These are phyloP conservation scores for Puccinia horiana DNA, from an alignment of 1,284 basidiomycete species.

Conservation along the genomic window DNA sequence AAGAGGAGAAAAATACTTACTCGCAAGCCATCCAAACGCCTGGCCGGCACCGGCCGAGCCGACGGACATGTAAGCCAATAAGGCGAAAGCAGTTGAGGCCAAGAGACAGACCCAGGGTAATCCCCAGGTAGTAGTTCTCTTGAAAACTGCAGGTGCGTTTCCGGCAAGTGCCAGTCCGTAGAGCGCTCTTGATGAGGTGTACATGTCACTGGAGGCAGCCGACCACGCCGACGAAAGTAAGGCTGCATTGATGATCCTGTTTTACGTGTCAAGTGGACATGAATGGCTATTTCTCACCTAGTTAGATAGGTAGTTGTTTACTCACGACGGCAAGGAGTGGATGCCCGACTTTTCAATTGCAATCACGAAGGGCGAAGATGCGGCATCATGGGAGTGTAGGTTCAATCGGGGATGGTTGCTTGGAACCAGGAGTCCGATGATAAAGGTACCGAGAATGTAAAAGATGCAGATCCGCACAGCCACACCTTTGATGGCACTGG, in stretches of 20 bases:
- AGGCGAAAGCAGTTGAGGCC: slow-evolving; percentile 69
- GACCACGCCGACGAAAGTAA: slow-evolving; percentile 83
- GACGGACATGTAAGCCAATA: slow-evolving; percentile 74
- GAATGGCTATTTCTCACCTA: not conserved
- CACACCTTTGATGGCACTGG: slow-evolving; percentile 62
- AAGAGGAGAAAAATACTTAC: slow-evolving; percentile 1
- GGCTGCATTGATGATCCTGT: slow-evolving; percentile 73
- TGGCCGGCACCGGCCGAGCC: slow-evolving; percentile 64
- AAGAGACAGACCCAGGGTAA: slow-evolving; percentile 73
- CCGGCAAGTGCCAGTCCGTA: slow-evolving; percentile 76
- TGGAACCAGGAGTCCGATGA: slow-evolving; percentile 77
- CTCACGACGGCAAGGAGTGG: slow-evolving; percentile 38
- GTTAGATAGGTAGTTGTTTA: not conserved
- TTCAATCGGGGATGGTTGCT: slow-evolving; percentile 67
- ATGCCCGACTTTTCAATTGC: slow-evolving; percentile 59
- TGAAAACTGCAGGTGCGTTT: slow-evolving; percentile 76
- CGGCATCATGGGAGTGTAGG: slow-evolving; percentile 66
- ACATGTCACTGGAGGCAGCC: slow-evolving; percentile 79
- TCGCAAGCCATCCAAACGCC: slow-evolving; percentile 76
- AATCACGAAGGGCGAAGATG: slow-evolving; percentile 78
- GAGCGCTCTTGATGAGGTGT: slow-evolving; percentile 67
- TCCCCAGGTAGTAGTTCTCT: slow-evolving; percentile 69
- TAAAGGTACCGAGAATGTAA: slow-evolving; percentile 61
- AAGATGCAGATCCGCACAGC: slow-evolving; percentile 69
- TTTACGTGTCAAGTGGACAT: not conserved